Percentiles rank a stretch among this genome's conserved stretches.
These are phyloP conservation scores for Petrea volubilis DNA, from an alignment of 257 asterid genomes.

Conservation along the genomic window DNA sequence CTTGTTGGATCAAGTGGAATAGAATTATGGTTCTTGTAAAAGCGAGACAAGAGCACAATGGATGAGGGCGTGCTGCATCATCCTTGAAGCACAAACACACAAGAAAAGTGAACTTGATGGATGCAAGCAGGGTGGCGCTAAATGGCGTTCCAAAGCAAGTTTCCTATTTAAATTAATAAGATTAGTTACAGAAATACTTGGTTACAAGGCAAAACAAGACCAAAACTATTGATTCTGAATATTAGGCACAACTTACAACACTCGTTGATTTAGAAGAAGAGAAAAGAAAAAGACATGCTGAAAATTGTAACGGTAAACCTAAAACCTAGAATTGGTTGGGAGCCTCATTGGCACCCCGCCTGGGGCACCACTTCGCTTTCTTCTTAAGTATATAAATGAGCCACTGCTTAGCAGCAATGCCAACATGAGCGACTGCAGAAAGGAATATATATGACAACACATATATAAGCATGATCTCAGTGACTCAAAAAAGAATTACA, in stretches of 20 bases:
- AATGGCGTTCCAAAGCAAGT: too few relatives aligned
- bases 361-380: constrained; percentile 51
- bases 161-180: too few relatives aligned
- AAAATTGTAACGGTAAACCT: constrained; percentile 4
- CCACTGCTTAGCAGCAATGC: constrained; percentile 75
- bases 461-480: constrained; percentile 1
- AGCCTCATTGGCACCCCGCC: constrained; percentile 61
- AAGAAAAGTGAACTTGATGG: too few relatives aligned
- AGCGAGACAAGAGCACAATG: too few relatives aligned
- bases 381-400: constrained; percentile 68
- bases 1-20: background rate
- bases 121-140: too few relatives aligned
- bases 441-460: background rate
- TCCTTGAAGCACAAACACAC: too few relatives aligned
- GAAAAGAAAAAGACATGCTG: background rate
- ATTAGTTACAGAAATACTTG: constrained; percentile 23
- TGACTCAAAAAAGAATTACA: background rate
- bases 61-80: too few relatives aligned
- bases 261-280: background rate
- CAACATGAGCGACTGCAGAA: constrained; percentile 60
- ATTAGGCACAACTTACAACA: constrained; percentile 24
- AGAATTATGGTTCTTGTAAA: background rate
- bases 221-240: constrained; percentile 5
- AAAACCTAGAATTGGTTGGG: constrained; percentile 75
- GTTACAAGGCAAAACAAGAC: constrained; percentile 24